Percentiles rank a stretch among this genome's conserved stretches.
Conservation (phyloP, 768 basidiomycete genomes). For the Russula olivacea region DNA sequence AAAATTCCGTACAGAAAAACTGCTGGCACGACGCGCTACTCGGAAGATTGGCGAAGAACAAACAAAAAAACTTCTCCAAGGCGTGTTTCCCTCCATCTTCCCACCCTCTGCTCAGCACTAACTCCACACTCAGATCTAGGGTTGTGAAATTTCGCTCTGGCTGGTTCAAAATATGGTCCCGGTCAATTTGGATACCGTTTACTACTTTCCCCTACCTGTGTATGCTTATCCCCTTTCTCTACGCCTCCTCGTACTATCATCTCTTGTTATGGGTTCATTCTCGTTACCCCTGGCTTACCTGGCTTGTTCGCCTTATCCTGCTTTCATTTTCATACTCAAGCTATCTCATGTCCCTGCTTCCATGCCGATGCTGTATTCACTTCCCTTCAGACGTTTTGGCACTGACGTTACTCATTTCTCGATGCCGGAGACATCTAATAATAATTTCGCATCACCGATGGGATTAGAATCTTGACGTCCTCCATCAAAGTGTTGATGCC, state of each 20-base stretch:
- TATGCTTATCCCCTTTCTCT: slow-evolving; percentile 1
- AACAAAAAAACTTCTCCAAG: slow-evolving; percentile 65
- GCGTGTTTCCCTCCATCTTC: slow-evolving; percentile 35
- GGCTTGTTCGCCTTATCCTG: neutral
- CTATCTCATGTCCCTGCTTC: neutral
- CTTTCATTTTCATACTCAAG: neutral
- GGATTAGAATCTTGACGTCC: neutral
- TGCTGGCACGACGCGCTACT: slow-evolving; percentile 80
- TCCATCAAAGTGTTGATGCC: too few species aligned
- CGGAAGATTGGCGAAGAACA: slow-evolving; percentile 71
- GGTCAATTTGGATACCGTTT: slow-evolving; percentile 18
- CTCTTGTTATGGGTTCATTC: neutral
- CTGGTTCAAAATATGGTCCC: neutral
- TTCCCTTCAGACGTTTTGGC: slow-evolving; percentile 9
- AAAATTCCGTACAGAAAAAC: slow-evolving; percentile 86
- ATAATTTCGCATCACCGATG: neutral
- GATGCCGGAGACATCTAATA: neutral
- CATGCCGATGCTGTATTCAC: slow-evolving; percentile 10
- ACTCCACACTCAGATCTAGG: slow-evolving; percentile 15
- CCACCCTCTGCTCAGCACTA: neutral
- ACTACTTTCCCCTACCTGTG: slow-evolving; percentile 6
- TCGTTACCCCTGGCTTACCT: neutral
- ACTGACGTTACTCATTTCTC: neutral
- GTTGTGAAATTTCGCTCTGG: slow-evolving; percentile 5
- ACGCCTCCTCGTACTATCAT: neutral